Evolutionary conservation across 2,329 filamentous ascomycete species (phyloP).

Genomic region (Aspergillus fumigatus): DNA sequence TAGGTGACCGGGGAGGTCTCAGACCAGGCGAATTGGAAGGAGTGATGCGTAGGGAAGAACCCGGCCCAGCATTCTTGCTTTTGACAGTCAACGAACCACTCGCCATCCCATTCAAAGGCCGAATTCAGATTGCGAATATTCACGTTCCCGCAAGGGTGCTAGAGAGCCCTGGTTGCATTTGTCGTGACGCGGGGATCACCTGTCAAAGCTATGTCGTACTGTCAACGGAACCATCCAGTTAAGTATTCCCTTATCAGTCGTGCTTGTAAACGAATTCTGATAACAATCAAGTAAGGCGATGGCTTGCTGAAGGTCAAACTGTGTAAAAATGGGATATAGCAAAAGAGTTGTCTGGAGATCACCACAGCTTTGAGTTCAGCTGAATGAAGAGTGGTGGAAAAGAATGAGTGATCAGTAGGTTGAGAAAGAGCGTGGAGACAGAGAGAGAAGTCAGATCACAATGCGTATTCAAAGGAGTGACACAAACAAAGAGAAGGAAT

Average conservation of each 20-base stretch:
- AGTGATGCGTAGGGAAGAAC: constrained; percentile 58
- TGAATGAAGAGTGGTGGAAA: not conserved
- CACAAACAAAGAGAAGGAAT: constrained; percentile 4
- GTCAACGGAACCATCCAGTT: not conserved
- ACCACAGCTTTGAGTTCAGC: not conserved
- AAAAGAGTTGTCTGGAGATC: not conserved
- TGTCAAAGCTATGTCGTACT: not conserved
- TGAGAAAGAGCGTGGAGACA: constrained; percentile 2
- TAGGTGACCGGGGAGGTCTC: constrained; percentile 60
- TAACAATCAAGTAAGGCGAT: not conserved
- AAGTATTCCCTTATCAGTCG: not conserved
- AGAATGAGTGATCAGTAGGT: not conserved
- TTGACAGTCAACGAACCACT: constrained; percentile 31
- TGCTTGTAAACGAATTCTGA: not conserved
- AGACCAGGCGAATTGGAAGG: constrained; percentile 72
- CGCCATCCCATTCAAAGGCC: constrained; percentile 32
- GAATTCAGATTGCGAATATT: constrained; percentile 13
- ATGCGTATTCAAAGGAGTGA: constrained; percentile 11
- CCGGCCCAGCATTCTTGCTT: constrained; percentile 31
- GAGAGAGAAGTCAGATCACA: constrained; percentile 1
- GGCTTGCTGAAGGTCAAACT: not conserved
- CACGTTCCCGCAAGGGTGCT: constrained; percentile 22
- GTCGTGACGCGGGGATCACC: constrained; percentile 3
- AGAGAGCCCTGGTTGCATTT: constrained; percentile 23
- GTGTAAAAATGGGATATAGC: not conserved